These are phyloP conservation scores for Eimeria praecox DNA, from an alignment of 169 alveolate genomes.

Conservation along the genomic window DNA sequence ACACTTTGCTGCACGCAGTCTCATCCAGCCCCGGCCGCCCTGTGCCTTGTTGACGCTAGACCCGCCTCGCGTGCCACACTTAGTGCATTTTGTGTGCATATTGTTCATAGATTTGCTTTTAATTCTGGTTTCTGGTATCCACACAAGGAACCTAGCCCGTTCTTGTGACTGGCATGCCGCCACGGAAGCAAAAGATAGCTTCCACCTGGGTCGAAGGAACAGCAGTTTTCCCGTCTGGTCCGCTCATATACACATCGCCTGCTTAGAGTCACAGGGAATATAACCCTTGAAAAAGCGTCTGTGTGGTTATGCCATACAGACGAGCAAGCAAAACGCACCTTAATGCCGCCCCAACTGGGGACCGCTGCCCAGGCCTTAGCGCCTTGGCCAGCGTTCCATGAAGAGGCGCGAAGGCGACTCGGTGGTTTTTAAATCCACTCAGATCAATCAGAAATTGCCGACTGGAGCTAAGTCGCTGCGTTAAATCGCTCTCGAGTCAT, in stretches of 20 bases:
- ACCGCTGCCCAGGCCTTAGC: conserved; percentile 47
- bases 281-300: background rate
- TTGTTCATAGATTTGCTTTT: background rate
- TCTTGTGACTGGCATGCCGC: background rate
- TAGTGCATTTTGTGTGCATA: background rate
- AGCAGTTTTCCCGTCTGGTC: background rate
- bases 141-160: background rate
- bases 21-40: background rate
- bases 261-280: background rate
- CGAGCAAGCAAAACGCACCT: conserved; percentile 37
- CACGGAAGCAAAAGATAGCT: background rate
- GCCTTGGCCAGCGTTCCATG: conserved; percentile 30
- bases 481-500: background rate
- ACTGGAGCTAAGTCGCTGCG: background rate
- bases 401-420: background rate
- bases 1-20: background rate
- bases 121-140: background rate
- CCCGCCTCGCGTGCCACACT: background rate
- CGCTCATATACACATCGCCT: background rate
- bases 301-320: conserved; percentile 35
- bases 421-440: background rate
- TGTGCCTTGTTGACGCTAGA: background rate
- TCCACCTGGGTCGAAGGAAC: background rate
- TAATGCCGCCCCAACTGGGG: conserved; percentile 65
- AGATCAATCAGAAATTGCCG: background rate